phyloP scores from a whole-genome alignment of 345 rosid species.

The Erodium maritimum region DNA sequence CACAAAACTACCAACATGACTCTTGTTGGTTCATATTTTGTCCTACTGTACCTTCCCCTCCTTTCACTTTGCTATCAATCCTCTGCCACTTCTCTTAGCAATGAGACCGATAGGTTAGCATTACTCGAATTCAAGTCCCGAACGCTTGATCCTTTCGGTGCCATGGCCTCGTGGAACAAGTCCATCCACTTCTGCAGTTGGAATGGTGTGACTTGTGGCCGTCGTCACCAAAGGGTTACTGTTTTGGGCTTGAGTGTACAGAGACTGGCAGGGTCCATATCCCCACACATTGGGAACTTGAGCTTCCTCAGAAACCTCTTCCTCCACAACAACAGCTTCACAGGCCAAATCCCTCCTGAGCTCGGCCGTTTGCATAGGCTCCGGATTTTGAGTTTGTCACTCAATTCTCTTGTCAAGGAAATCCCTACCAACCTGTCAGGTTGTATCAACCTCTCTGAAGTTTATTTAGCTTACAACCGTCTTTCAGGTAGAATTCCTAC shows the following conservation, averaged over 20 bases:
- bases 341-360: conserved; percentile 19
- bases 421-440: conserved; percentile 12
- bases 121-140: not conserved
- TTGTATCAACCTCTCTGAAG: conserved; percentile 9
- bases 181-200: conserved; percentile 6
- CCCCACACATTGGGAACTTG: conserved; percentile 11
- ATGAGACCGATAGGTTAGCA: not conserved
- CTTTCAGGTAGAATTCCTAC: conserved; percentile 18
- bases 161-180: conserved; percentile 6
- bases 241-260: not conserved
- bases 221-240: conserved; percentile 2
- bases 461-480: conserved; percentile 8
- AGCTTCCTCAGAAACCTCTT: conserved; percentile 4
- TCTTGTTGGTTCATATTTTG: too few species aligned
- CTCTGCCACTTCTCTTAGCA: not conserved
- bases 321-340: conserved; percentile 16
- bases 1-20: too few species aligned
- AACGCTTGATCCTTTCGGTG: not conserved
- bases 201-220: conserved; percentile 6
- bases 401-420: conserved; percentile 13
- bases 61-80: too few species aligned
- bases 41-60: too few species aligned
- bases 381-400: not conserved
- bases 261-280: conserved; percentile 2
- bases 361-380: conserved; percentile 14